These are phyloP conservation scores for Podila epicladia DNA, from an alignment of 192 early-diverging fungal genomes.

Conservation along the genomic window DNA sequence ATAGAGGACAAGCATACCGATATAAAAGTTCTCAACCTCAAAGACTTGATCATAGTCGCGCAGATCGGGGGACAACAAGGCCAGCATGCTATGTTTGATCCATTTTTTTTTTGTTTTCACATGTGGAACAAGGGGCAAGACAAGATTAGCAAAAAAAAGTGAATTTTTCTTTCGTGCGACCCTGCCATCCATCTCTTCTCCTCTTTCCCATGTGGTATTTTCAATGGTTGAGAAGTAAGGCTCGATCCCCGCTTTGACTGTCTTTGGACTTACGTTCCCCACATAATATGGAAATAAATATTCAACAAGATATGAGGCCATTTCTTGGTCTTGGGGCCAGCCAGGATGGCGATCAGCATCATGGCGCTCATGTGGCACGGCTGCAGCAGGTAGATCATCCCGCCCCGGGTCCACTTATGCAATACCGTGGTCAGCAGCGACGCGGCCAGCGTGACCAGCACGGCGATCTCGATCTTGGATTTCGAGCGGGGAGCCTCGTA, in stretches of 20 bases:
- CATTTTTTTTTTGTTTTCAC: slow-evolving; percentile 1
- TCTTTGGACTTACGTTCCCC: slow-evolving; percentile 53
- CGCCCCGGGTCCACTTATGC: slow-evolving; percentile 56
- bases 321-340: slow-evolving; percentile 53
- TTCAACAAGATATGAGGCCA: slow-evolving; percentile 60
- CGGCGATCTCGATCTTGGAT: slow-evolving; percentile 45
- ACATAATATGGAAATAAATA: slow-evolving; percentile 66
- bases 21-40: slow-evolving; percentile 63
- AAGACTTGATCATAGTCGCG: slow-evolving; percentile 56
- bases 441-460: slow-evolving; percentile 40
- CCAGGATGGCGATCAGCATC: slow-evolving; percentile 53
- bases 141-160: background rate
- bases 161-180: background rate
- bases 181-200: no score
- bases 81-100: slow-evolving; percentile 42
- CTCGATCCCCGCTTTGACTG: background rate
- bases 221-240: background rate
- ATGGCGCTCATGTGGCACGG: slow-evolving; percentile 66
- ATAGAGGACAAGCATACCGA: slow-evolving; percentile 34
- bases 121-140: background rate
- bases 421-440: slow-evolving; percentile 51
- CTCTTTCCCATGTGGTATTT: no score
- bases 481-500: slow-evolving; percentile 27
- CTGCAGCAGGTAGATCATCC: slow-evolving; percentile 59
- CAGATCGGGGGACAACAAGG: slow-evolving; percentile 60